Evolutionary conservation across 2,329 filamentous ascomycete species (phyloP), one percentile per base, ranked within the genome.

Genomic region (Neospermospora avenae): DNA sequence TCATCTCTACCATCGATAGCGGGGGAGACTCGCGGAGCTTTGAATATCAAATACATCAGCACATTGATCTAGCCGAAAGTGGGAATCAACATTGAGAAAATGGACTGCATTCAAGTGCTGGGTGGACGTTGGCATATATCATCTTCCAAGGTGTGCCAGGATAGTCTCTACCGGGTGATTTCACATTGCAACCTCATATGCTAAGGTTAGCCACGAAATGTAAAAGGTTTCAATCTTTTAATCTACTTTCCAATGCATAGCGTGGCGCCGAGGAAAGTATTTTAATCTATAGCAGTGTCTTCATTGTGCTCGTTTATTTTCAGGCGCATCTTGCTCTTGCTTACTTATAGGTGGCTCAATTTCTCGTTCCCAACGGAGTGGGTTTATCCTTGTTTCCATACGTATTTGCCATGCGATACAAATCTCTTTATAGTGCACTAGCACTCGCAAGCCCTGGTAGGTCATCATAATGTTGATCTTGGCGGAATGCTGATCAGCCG

Each of bases 391-490:
- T 39, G 14, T 16, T n/a, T 34, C 18, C 2, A 34, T 28, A 34
- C 4, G 20, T n/a, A 13, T 10, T 20, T 28, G 28, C 7, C 37
- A 58, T 58, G 56, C 56, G 56, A 13, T 45, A 25, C 25, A 34
- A 34, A 18, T 4, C 45, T 6, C 10, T 37, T n/a, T 24, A 16
- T 24, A 18, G 46, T 25, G 46, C 46, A 35, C 28, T 53, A 4
- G 46, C 46, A 20, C 56, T 58, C 22, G 37, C 46, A 20, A 53
- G 37, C 18, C 34, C 28, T 35, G 56, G 46, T 58, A 34, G 10
- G 18, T 35, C 7, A 16, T 14, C 25, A 11, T 20, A 1, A 5
- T 8, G 3, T 28, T 7, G 25, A 44, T 18, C 6, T 5, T 13
- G 8, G 41, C 22, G n/a, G 14, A 18, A 13, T 20, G 25, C 45